Percentiles rank a stretch among this genome's conserved stretches.
phyloP scores from a whole-genome alignment of 164 flowering plant genomes.

The Saururus chinensis region DNA sequence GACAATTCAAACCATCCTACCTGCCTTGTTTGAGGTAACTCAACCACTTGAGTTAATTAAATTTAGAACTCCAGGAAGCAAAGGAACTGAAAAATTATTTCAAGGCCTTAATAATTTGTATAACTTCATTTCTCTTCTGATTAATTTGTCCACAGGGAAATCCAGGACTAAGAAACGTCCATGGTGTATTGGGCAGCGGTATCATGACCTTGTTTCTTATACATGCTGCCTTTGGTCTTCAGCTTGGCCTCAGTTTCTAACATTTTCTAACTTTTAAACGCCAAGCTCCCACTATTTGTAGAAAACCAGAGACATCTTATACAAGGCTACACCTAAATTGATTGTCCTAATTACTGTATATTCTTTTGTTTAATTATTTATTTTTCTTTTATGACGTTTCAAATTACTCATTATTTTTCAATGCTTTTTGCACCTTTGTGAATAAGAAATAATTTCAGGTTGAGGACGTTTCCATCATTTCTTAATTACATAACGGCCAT shows the following conservation, averaged over 20 bases:
- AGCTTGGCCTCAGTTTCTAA: constrained; percentile 68
- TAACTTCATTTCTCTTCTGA: neutral
- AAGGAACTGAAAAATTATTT: neutral
- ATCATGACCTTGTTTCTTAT: constrained; percentile 78
- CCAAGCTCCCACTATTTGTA: neutral
- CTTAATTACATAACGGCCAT: no score
- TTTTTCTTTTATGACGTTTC: no score
- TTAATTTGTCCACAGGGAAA: constrained; percentile 42
- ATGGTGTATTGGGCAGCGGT: constrained; percentile 79
- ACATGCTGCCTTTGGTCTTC: constrained; percentile 80
- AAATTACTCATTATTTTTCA: no score
- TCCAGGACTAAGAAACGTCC: constrained; percentile 69
- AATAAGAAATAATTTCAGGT: no score
- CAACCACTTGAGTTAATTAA: neutral
- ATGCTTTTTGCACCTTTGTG: no score
- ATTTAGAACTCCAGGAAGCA: neutral
- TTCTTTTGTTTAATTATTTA: no score
- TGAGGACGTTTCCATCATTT: no score
- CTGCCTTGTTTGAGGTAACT: constrained; percentile 69
- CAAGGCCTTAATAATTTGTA: neutral
- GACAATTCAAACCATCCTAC: constrained; percentile 60
- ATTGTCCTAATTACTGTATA: no score
- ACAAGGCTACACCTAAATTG: no score
- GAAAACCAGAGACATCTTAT: neutral
- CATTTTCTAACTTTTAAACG: neutral